Base-by-base conservation (phyloP, 192 early-diverging fungal species). In the Umbelopsis sp. region DNA sequence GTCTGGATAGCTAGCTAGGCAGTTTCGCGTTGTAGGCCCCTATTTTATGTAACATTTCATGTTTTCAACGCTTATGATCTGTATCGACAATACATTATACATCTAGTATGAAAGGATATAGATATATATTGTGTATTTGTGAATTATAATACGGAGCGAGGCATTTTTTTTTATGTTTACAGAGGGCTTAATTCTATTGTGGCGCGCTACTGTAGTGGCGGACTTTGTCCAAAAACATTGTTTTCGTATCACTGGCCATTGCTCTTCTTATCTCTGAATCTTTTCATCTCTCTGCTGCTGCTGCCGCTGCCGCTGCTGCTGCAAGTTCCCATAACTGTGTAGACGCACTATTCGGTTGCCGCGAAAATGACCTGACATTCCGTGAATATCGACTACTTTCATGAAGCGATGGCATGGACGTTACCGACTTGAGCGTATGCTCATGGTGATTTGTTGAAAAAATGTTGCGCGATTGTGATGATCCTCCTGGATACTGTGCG, bases 351-450 rank as follows among this genome's bases (percentile, higher is more conserved):
- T 62, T 29, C 14, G 26, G 56, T 11, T 10, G 56, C 17, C 31
- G 11, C 7, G 26, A 22, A 62, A 34, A 62, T 0, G 56, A 20
- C n/a, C 47, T 4, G 20, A 49, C 47, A 21, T 49, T 49, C 17
- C 56, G 56, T 17, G 56, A 62, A 34, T 62, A 36, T 2, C 56
- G 56, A 32, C 34, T 29, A 8, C 11, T 34, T 16, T 62, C 56
- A 34, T 62, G 56, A 20, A 62, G 56, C 11, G 56, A 62, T 26
- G 56, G 56, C 56, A 62, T 62, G 12, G 56, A 62, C 5, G 56
- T 62, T 11, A 62, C 56, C 9, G 56, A 11, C 34, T 62, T 62
- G 56, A 62, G 56, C 0, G 56, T 62, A 26, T 62, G 56, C 9
- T 62, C 56, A 20, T 10, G 29, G 2, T 12, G 20, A 49, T 4